Evolutionary conservation across 2,329 filamentous ascomycete species (phyloP).

Genomic region (Fusarium sp.): DNA sequence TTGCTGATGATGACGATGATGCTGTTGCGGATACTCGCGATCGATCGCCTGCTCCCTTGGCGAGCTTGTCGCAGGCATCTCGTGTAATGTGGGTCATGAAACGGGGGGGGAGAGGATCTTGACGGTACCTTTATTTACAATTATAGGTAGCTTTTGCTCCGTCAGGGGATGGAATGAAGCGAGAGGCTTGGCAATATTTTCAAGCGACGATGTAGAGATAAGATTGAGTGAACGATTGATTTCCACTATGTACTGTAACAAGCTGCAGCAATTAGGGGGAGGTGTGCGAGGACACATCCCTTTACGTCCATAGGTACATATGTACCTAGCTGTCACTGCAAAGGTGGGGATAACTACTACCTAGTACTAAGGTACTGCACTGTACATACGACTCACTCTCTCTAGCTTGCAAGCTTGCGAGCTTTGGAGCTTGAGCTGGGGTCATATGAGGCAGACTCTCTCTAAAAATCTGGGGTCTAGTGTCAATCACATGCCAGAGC

Average conservation of each 20-base stretch:
- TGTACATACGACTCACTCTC: too few relatives aligned
- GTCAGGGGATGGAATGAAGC: conserved; percentile 23
- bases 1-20: conserved; percentile 33
- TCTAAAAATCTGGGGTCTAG: conserved; percentile 30
- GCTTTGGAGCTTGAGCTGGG: neutral
- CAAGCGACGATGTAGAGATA: neutral
- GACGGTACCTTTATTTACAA: conserved; percentile 25
- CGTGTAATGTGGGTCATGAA: conserved; percentile 43
- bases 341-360: conserved; percentile 7
- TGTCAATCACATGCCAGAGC: conserved; percentile 27
- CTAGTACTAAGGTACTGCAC: too few relatives aligned
- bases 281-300: too few relatives aligned
- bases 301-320: too few relatives aligned
- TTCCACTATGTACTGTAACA: conserved; percentile 1
- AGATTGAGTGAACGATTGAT: neutral
- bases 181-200: conserved; percentile 29
- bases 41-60: conserved; percentile 35
- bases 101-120: conserved; percentile 1
- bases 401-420: too few relatives aligned
- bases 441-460: neutral
- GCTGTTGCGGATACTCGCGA: conserved; percentile 33
- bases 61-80: conserved; percentile 40
- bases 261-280: neutral
- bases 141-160: conserved; percentile 19
- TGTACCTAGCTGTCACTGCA: conserved; percentile 11